phyloP scores from a whole-genome alignment of 1,284 basidiomycete species.

The Trichosporon sp. region DNA sequence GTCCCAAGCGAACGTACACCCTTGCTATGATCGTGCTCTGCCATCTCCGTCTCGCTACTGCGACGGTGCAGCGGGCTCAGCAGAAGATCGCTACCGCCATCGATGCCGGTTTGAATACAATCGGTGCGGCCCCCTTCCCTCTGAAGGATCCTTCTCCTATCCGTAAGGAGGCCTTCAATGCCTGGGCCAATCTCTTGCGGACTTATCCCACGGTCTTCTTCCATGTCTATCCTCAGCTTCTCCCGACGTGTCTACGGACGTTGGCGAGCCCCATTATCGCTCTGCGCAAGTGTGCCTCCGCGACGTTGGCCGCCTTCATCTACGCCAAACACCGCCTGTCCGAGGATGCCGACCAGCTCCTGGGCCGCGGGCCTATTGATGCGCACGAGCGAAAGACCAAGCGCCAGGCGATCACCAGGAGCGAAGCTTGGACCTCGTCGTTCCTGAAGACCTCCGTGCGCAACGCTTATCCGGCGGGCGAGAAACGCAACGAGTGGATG shows the following conservation, averaged over 20 bases:
- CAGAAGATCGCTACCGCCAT: conserved; percentile 38
- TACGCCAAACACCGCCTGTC: conserved; percentile 26
- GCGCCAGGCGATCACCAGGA: conserved; percentile 19
- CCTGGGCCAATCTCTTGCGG: conserved; percentile 34
- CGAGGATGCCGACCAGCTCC: conserved; percentile 10
- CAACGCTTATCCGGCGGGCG: conserved; percentile 18
- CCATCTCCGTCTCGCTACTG: conserved; percentile 32
- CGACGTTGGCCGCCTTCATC: conserved; percentile 31
- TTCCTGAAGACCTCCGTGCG: conserved; percentile 18
- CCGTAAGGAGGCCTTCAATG: conserved; percentile 37
- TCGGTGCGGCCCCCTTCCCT: background rate
- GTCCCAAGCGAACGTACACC: conserved; percentile 46
- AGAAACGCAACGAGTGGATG: conserved; percentile 35
- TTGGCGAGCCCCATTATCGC: conserved; percentile 16
- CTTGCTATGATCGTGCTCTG: conserved; percentile 39
- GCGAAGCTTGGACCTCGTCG: conserved; percentile 28
- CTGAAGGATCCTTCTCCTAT: conserved; percentile 14
- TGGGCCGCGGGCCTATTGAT: background rate
- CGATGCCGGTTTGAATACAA: conserved; percentile 28
- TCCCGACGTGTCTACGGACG: conserved; percentile 30
- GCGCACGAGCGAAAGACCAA: conserved; percentile 23
- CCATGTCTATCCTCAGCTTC: conserved; percentile 29
- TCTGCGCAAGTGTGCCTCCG: conserved; percentile 29
- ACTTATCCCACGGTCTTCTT: conserved; percentile 41
- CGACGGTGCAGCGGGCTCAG: conserved; percentile 29